Evolutionary conservation across 495 filamentous ascomycete genomes (phyloP).

Genomic region (Pyrenula aspistea): DNA sequence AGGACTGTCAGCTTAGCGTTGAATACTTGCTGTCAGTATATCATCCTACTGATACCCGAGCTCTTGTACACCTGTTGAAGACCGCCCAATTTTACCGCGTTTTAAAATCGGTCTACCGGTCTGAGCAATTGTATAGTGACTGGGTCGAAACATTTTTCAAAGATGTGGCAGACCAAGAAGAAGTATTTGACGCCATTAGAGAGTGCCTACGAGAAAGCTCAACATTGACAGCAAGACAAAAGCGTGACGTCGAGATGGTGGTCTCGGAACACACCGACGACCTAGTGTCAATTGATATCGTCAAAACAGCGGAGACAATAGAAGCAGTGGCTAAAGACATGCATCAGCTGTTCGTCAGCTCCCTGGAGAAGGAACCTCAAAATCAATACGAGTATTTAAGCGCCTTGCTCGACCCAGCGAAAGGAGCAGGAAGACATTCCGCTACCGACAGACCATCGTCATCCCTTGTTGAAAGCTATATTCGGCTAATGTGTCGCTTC

Average conservation of each 20-base stretch:
- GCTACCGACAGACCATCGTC: constrained; percentile 17
- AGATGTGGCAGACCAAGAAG: constrained; percentile 60
- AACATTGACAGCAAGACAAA: constrained; percentile 61
- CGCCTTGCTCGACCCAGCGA: constrained; percentile 60
- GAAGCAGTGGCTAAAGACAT: constrained; percentile 53
- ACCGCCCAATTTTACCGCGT: constrained; percentile 86
- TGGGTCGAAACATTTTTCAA: constrained; percentile 76
- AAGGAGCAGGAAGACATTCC: constrained; percentile 21
- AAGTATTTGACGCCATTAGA: constrained; percentile 67
- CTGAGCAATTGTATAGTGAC: constrained; percentile 68
- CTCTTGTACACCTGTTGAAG: constrained; percentile 63
- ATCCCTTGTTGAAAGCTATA: constrained; percentile 70
- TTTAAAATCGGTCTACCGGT: constrained; percentile 74
- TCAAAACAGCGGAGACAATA: constrained; percentile 56
- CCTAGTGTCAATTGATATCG: constrained; percentile 57
- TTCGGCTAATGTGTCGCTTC: constrained; percentile 80
- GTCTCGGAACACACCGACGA: constrained; percentile 56
- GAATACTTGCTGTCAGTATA: constrained; percentile 93
- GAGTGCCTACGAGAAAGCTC: constrained; percentile 65
- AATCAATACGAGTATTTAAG: constrained; percentile 68
- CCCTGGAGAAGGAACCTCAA: constrained; percentile 48
- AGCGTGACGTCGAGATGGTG: constrained; percentile 59
- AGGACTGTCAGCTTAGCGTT: constrained; percentile 89
- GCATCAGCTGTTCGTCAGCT: constrained; percentile 56
- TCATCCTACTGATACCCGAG: constrained; percentile 69